Percentiles rank a stretch among this genome's conserved stretches.
These are phyloP conservation scores for Allomyces macrogynus DNA, from an alignment of 192 early-diverging fungal species.

Conservation along the genomic window DNA sequence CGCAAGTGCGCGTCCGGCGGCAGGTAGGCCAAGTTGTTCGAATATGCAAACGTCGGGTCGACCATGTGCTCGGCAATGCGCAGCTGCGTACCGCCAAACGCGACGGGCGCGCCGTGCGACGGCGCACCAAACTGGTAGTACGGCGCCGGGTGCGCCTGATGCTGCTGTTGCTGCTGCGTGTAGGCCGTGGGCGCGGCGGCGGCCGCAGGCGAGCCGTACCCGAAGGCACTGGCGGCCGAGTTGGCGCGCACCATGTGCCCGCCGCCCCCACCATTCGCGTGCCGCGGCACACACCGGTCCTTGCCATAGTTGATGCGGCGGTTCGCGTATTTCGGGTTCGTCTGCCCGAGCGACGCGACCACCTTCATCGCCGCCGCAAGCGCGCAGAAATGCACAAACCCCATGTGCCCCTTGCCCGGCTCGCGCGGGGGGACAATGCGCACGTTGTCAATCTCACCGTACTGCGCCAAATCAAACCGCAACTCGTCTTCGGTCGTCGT, in stretches of 20 bases:
- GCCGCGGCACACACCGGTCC: slow-evolving; percentile 41
- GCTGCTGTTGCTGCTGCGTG: neutral
- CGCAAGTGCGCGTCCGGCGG: slow-evolving; percentile 3
- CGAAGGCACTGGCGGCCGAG: neutral
- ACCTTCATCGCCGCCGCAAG: slow-evolving; percentile 50
- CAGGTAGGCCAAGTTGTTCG: neutral
- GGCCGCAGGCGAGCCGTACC: neutral
- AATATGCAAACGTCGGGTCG: neutral
- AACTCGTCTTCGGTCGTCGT: slow-evolving; percentile 30
- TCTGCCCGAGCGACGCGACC: slow-evolving; percentile 31
- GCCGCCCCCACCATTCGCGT: neutral
- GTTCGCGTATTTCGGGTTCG: slow-evolving; percentile 28
- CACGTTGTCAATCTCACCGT: slow-evolving; percentile 52
- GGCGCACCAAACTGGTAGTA: slow-evolving; percentile 1
- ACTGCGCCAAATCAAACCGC: slow-evolving; percentile 37
- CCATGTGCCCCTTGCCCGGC: slow-evolving; percentile 44
- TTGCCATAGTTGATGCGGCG: slow-evolving; percentile 59
- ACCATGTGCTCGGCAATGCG: neutral
- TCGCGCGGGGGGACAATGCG: slow-evolving; percentile 24
- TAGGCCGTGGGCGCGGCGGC: neutral
- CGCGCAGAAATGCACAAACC: slow-evolving; percentile 62
- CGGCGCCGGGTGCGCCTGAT: neutral
- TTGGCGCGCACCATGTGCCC: neutral
- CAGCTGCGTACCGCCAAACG: neutral
- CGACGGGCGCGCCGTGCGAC: neutral